These are phyloP conservation scores for Neonectria coccinea DNA, from an alignment of 2,329 filamentous ascomycete species.

Conservation along the genomic window DNA sequence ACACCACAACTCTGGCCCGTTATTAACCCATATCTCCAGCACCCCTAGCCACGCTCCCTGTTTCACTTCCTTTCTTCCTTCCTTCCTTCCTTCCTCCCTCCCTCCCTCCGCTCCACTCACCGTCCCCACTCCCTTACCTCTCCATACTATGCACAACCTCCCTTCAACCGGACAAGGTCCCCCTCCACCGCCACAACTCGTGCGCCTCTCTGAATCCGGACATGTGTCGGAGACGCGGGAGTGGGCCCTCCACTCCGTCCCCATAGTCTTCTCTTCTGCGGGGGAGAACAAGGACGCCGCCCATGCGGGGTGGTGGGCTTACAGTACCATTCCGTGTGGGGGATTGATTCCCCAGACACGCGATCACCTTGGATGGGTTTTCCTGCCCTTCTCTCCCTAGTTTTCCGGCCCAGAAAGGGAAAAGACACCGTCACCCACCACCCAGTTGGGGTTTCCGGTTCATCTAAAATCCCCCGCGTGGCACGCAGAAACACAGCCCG, in stretches of 20 bases:
- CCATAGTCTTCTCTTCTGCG: conserved; percentile 29
- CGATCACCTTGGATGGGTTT: not conserved
- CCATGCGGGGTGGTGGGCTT: conserved; percentile 41
- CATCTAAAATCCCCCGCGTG: not conserved
- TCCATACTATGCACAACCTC: conserved; percentile 15
- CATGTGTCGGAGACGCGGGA: conserved; percentile 15
- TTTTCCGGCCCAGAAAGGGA: not conserved
- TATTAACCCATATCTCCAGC: conserved; percentile 7
- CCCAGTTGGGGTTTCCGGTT: conserved; percentile 2
- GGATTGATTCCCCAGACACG: conserved; percentile 19
- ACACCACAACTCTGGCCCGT: conserved; percentile 3
- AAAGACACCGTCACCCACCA: not conserved
- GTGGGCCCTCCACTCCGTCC: conserved; percentile 15
- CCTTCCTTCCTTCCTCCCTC: not conserved
- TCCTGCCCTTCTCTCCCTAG: no score
- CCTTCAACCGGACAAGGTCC: conserved; percentile 23
- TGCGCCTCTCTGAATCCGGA: not conserved
- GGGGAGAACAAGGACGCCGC: conserved; percentile 24
- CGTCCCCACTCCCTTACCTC: conserved; percentile 15
- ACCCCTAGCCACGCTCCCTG: conserved; percentile 9
- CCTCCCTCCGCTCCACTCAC: conserved; percentile 1
- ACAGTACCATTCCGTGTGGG: conserved; percentile 22
- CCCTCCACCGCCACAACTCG: conserved; percentile 13
- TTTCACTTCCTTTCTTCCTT: not conserved
- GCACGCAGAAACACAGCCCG: conserved; percentile 3